Evolutionary conservation across 1,139 yeast genomes (phyloP).

Genomic region (Suhomyces yuchorum): DNA sequence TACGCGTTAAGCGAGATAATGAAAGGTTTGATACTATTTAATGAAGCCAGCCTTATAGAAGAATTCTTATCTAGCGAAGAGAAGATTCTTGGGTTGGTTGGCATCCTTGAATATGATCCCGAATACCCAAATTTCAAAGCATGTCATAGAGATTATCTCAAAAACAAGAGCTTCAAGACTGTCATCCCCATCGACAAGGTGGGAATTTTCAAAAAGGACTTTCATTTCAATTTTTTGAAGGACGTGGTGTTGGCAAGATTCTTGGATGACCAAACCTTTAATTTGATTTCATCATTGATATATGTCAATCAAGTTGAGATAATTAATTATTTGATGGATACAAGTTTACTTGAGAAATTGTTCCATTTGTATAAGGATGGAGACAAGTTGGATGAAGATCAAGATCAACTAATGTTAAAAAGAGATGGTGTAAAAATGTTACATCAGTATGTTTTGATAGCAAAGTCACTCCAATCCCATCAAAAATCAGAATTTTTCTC

Average conservation of each 20-base stretch:
- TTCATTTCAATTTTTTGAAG: conserved; percentile 74
- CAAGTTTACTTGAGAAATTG: conserved; percentile 50
- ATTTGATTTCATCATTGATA: conserved; percentile 64
- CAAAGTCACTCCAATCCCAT: conserved; percentile 65
- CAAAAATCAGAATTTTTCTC: conserved; percentile 71
- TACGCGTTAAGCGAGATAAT: conserved; percentile 71
- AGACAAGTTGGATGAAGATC: conserved; percentile 1
- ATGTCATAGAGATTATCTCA: conserved; percentile 68
- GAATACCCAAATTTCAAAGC: conserved; percentile 80
- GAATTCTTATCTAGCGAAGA: conserved; percentile 60
- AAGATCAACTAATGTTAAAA: conserved; percentile 23
- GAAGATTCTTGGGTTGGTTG: conserved; percentile 63
- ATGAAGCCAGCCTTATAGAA: conserved; percentile 71
- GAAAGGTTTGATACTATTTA: conserved; percentile 68
- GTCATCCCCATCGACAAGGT: conserved; percentile 67
- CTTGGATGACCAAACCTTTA: conserved; percentile 77
- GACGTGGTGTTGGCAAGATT: conserved; percentile 84
- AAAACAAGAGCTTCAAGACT: conserved; percentile 65
- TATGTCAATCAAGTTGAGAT: conserved; percentile 71
- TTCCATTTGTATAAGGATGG: conserved; percentile 51
- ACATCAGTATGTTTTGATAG: conserved; percentile 77
- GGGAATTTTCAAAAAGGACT: conserved; percentile 68
- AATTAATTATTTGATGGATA: conserved; percentile 63
- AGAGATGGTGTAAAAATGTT: conserved; percentile 77
- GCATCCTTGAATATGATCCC: conserved; percentile 90